Evolutionary conservation across 2,329 filamentous ascomycete species (phyloP), one percentile per base, ranked within the genome.

Genomic region (Ascocoryne sarcoides): DNA sequence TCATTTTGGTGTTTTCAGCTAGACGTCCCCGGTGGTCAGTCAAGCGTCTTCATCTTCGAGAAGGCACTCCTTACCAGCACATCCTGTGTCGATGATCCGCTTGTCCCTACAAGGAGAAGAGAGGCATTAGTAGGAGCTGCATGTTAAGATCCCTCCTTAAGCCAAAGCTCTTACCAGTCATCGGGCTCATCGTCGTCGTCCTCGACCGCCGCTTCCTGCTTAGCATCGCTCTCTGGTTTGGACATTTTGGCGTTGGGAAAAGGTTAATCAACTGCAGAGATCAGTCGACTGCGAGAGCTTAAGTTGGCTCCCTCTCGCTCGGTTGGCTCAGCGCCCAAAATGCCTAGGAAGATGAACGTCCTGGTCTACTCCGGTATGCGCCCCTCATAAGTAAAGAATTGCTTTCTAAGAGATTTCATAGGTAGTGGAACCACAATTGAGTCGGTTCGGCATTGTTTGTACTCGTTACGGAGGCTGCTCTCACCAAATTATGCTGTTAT

Each of bases 61-160:
- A n/a, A n/a, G 46, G 31, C n/a, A 23, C 23, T 20, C 54, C 67
- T 59, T 66, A 94, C 90, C 81, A 64, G 88, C 77, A 59, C 90
- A 96, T 43, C 90, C 92, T 2, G 90, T 96, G 69, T 87, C 95
- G 69, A 87, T 94, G 63, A 96, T 96, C 60, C 92, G 76, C 74
- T 95, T 90, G 69, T 96, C 89, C 90, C 90, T 96, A 60, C 44
- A 53, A 30, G n/a, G n/a, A 26, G 26, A 36, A 41, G 37, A 23
- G 31, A 37, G 33, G 40, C 29, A 32, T 53, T 48, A 49, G 47
- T 49, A 47, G 40, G 37, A 39, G 41, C 20, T 14, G 23, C 20
- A 43, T 32, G 28, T 49, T 50, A 39, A 45, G 26, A 23, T 7
- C 23, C 23, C 12, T 26, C n/a, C n/a, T n/a, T n/a, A n/a, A n/a